Evolutionary conservation across 2,329 filamentous ascomycete species (phyloP).

Genomic region (Rachicladosporium sp.): DNA sequence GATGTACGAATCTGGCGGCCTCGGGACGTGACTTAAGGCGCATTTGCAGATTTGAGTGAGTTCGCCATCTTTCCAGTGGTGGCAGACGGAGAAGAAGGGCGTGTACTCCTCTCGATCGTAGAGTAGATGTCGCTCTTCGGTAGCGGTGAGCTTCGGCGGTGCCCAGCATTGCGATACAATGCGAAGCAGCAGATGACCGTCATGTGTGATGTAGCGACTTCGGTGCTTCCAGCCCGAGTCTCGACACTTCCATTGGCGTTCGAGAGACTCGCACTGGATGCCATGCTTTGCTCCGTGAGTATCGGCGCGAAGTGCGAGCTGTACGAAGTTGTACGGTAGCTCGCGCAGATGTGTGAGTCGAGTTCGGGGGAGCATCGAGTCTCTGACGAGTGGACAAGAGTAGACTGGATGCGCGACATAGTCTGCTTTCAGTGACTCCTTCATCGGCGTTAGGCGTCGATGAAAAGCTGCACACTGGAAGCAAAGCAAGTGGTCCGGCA

Average conservation of each 20-base stretch:
- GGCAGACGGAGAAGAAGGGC: conserved; percentile 50
- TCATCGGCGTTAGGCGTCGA: conserved; percentile 38
- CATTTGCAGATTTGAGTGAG: conserved; percentile 51
- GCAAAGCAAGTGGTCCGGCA: conserved; percentile 47
- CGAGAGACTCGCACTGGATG: conserved; percentile 34
- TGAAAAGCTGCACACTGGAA: conserved; percentile 47
- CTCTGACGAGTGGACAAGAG: conserved; percentile 41
- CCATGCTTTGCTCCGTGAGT: conserved; percentile 38
- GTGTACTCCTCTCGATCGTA: conserved; percentile 49
- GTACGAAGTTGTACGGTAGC: conserved; percentile 47
- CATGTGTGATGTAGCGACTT: conserved; percentile 41
- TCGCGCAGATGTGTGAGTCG: conserved; percentile 42
- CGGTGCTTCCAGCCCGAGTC: conserved; percentile 42
- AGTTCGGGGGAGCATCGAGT: conserved; percentile 38
- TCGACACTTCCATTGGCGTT: conserved; percentile 42
- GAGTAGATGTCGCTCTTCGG: conserved; percentile 42
- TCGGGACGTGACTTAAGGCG: conserved; percentile 45
- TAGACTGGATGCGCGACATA: conserved; percentile 45
- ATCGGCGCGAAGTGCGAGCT: conserved; percentile 40
- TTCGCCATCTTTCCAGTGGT: conserved; percentile 50
- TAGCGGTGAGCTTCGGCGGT: conserved; percentile 29
- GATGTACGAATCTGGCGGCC: conserved; percentile 30
- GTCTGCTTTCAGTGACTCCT: conserved; percentile 42
- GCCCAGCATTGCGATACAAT: conserved; percentile 44
- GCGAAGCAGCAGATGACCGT: conserved; percentile 45